phyloP scores from a whole-genome alignment of 805 yeast species.

The Suhomyces emberorum region DNA sequence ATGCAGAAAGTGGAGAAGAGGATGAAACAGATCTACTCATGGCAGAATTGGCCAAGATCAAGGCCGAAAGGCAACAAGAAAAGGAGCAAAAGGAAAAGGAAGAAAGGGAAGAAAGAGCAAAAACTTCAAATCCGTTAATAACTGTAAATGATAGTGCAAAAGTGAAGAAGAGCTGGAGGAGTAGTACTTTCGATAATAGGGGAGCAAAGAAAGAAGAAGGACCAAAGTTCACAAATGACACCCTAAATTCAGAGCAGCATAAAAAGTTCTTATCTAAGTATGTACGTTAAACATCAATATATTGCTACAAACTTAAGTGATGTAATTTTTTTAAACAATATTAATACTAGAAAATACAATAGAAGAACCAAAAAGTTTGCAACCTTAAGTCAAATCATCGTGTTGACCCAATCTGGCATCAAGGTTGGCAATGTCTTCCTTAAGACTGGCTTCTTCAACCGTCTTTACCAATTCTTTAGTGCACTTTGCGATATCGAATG shows the following conservation, averaged over 20 bases:
- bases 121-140: constrained; percentile 10
- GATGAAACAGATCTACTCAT: constrained; percentile 18
- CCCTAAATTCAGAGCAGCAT: constrained; percentile 33
- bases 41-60: constrained; percentile 18
- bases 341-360: constrained; percentile 3
- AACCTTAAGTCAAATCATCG: constrained; percentile 8
- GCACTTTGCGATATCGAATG: constrained; percentile 94
- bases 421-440: constrained; percentile 78
- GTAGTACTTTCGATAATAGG: constrained; percentile 19
- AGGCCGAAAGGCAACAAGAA: constrained; percentile 10
- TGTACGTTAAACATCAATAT: constrained; percentile 12
- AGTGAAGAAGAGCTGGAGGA: constrained; percentile 33
- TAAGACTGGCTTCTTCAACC: constrained; percentile 89
- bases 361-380: background rate
- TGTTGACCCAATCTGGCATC: constrained; percentile 53
- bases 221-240: constrained; percentile 27
- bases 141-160: constrained; percentile 2
- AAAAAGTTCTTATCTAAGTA: constrained; percentile 34
- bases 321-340: background rate
- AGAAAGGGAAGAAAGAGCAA: constrained; percentile 8
- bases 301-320: background rate
- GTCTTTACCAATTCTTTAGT: constrained; percentile 94
- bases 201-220: constrained; percentile 3
- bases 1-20: constrained; percentile 9
- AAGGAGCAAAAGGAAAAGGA: constrained; percentile 8